Evolutionary conservation across 495 filamentous ascomycete genomes (phyloP).

Genomic region (Podospora didyma): DNA sequence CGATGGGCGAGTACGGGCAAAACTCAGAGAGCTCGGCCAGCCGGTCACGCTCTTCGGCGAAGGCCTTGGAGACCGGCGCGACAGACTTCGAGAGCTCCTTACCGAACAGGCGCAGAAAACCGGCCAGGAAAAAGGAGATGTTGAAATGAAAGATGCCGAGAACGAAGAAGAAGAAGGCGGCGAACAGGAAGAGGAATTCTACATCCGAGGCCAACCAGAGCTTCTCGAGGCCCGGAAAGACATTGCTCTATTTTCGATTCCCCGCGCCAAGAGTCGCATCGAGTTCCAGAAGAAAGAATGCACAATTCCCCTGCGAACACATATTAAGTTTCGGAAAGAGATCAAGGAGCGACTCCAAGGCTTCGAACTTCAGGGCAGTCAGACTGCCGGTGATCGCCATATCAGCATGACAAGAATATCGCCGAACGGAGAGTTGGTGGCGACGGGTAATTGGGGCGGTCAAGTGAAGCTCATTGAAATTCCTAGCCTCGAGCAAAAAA

Average conservation of each 20-base stretch:
- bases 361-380: constrained; percentile 88
- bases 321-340: constrained; percentile 83
- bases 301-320: constrained; percentile 76
- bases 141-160: constrained; percentile 59
- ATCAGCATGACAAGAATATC: constrained; percentile 88
- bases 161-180: constrained; percentile 62
- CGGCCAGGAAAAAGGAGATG: constrained; percentile 50
- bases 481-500: constrained; percentile 73
- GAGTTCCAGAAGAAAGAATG: constrained; percentile 73
- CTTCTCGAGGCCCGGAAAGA: constrained; percentile 72
- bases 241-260: constrained; percentile 83
- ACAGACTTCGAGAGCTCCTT: constrained; percentile 79
- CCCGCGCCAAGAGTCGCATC: constrained; percentile 72
- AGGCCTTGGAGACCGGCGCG: constrained; percentile 79
- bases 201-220: constrained; percentile 73
- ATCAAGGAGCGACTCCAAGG: constrained; percentile 78
- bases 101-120: constrained; percentile 64
- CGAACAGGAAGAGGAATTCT: constrained; percentile 93
- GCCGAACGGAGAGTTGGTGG: constrained; percentile 77
- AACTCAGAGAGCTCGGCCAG: constrained; percentile 78
- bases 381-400: constrained; percentile 85
- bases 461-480: constrained; percentile 80
- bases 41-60: constrained; percentile 96
- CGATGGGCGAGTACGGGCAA: constrained; percentile 77
- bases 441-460: constrained; percentile 88